These are phyloP conservation scores for Aspergillus sp. DNA, from an alignment of 2,329 filamentous ascomycete genomes.

Conservation along the genomic window DNA sequence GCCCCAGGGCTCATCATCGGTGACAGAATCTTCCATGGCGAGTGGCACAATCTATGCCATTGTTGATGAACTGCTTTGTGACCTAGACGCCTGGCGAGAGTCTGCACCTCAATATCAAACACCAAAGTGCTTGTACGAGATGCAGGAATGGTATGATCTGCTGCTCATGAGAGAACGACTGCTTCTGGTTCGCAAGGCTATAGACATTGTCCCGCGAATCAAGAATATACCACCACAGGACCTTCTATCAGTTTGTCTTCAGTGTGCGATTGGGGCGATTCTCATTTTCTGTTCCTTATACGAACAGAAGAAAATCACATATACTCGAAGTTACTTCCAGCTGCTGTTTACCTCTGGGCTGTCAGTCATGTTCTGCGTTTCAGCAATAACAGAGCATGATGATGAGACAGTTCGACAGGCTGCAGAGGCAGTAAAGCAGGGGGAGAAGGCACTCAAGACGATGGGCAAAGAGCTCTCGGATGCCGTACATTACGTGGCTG, in stretches of 20 bases:
- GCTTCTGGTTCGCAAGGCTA: conserved; percentile 36
- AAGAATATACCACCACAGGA: conserved; percentile 28
- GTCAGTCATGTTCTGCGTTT: conserved; percentile 27
- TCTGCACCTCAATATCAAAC: conserved; percentile 26
- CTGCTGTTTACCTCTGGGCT: conserved; percentile 44
- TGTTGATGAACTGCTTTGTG: conserved; percentile 24
- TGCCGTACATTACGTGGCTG: conserved; percentile 13
- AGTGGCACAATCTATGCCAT: conserved; percentile 11
- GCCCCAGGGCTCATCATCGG: background rate
- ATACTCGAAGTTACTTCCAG: conserved; percentile 47
- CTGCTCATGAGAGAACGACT: conserved; percentile 38
- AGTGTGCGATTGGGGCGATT: conserved; percentile 35
- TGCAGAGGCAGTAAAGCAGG: conserved; percentile 7
- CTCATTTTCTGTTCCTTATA: conserved; percentile 35
- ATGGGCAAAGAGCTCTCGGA: conserved; percentile 14
- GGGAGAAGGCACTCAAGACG: conserved; percentile 7
- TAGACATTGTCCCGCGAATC: conserved; percentile 34
- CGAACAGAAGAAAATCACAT: conserved; percentile 33
- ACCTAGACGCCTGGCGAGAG: conserved; percentile 34
- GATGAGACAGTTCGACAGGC: conserved; percentile 2
- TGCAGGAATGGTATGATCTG: conserved; percentile 43
- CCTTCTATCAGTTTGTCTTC: conserved; percentile 28
- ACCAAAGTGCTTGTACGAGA: conserved; percentile 40
- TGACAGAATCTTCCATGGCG: conserved; percentile 1
- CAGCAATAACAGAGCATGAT: conserved; percentile 9